Base-by-base conservation (phyloP, 371 early-diverging fungal genomes). In the Capniomyces stellatus region DNA sequence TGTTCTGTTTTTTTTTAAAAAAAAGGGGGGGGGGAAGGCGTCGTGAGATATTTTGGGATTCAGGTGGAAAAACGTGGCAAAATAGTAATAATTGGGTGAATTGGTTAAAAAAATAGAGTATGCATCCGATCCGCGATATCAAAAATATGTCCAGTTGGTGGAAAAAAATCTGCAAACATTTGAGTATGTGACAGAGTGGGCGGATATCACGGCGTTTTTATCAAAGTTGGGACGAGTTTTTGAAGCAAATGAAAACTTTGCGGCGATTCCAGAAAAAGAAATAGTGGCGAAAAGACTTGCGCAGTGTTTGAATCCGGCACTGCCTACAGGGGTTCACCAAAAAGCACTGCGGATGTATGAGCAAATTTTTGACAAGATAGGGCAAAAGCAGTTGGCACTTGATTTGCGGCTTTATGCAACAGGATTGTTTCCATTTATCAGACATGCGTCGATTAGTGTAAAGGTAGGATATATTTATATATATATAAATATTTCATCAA, bases 241-340 rank as follows among this genome's bases (percentile, higher is more conserved):
- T 54, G 82, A 86, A 73, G 76, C 79, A 0, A 82, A 86, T 62
- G 74, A 82, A 22, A 77, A 82, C 59, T 87, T 80, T 58, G 65
- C 76, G 3, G 69, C 75, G 46, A 76, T 94, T 42, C 96, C 98
- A 24, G 76, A 79, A 40, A 89, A 89, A 60, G 75, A 83, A 24
- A 71, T 85, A 0, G 82, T 98, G 3, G 82, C 89, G 46, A 96
- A 96, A 72, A 81, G 98, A 22, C 72, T 99, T 30, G 95, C 93
- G 0, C 98, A 99, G 60, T 97, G 95, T 56, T 77, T 99, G 51
- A 97, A 98, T 63, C 98, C 97, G 13, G 91, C 89, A 18, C 74
- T 99, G n/a, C 99, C 99, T 8, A 83, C 95, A 23, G 99, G 99
- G 21, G 97, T 98, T 19, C 99, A 99, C 66, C 91, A 87, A 63